Evolutionary conservation across 108 stramenopile genomes (phyloP).

Genomic region (Pseudonitzschia delicatissima): DNA sequence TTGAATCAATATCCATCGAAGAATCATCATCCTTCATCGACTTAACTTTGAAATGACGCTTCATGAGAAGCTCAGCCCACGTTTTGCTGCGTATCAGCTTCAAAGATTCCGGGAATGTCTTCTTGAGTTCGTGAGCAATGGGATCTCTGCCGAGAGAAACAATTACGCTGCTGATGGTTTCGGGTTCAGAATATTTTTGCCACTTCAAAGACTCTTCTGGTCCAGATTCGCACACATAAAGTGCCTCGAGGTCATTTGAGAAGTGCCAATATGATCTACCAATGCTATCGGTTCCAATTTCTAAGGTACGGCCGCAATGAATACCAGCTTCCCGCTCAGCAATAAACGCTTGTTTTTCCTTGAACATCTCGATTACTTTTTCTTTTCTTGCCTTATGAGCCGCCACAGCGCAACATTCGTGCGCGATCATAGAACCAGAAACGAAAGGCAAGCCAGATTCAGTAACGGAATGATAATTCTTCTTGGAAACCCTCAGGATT

Average conservation of each 20-base stretch:
- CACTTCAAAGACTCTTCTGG: constrained; percentile 25
- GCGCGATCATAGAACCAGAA: constrained; percentile 76
- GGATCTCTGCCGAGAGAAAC: constrained; percentile 64
- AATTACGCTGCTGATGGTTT: constrained; percentile 77
- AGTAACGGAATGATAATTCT: constrained; percentile 59
- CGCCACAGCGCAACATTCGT: constrained; percentile 81
- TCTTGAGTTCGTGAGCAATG: constrained; percentile 53
- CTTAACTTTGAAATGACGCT: constrained; percentile 34
- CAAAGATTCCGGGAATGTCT: constrained; percentile 50
- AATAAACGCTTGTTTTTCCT: constrained; percentile 34
- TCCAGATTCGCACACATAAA: constrained; percentile 52
- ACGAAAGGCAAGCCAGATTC: constrained; percentile 59
- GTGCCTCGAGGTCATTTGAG: constrained; percentile 48
- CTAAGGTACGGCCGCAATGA: constrained; percentile 70
- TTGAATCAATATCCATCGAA: constrained; percentile 10
- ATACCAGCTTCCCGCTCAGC: constrained; percentile 59
- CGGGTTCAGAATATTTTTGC: constrained; percentile 62
- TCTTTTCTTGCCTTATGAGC: constrained; percentile 74
- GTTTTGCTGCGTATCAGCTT: constrained; percentile 41
- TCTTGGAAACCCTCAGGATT: constrained; percentile 67
- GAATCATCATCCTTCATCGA: not conserved
- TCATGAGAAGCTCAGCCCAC: constrained; percentile 61
- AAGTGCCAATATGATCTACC: constrained; percentile 83
- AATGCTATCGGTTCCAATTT: constrained; percentile 56
- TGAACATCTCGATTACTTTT: constrained; percentile 44